A percentile compares a stretch with the other conserved stretches of the same genome.
Conservation (phyloP, 805 yeast species). For the Wickerhamiella vanderwaltii region DNA sequence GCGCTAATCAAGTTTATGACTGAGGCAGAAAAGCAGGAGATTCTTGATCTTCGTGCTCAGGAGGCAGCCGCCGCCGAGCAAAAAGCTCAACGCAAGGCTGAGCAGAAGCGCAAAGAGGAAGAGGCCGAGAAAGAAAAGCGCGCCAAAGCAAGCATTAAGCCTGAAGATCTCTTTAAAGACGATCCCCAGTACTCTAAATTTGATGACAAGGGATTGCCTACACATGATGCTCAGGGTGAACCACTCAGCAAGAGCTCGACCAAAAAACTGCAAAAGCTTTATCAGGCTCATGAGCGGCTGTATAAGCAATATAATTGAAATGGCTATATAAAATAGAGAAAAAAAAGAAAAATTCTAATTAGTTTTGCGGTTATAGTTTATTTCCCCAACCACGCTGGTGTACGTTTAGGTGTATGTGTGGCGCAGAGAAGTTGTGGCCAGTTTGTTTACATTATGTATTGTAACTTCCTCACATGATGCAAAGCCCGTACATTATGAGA, state of each 20-base stretch:
- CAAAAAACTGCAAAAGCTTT: conserved; percentile 71
- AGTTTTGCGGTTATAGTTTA: too few species aligned
- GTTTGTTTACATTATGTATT: conserved; percentile 3
- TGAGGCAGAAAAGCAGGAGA: conserved; percentile 53
- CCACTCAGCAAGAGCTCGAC: conserved; percentile 65
- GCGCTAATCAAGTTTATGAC: conserved; percentile 76
- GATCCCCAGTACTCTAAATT: conserved; percentile 54
- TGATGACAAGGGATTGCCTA: conserved; percentile 80
- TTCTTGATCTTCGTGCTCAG: conserved; percentile 43
- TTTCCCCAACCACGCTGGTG: too few species aligned
- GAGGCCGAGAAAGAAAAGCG: conserved; percentile 45
- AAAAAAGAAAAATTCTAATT: neutral
- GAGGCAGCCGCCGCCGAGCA: conserved; percentile 44
- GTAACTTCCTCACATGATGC: neutral
- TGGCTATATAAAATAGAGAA: neutral
- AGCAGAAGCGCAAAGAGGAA: conserved; percentile 18
- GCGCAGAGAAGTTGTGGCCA: conserved; percentile 5
- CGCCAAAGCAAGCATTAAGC: conserved; percentile 60
- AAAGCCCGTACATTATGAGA: neutral
- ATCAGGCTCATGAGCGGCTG: conserved; percentile 70
- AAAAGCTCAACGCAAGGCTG: conserved; percentile 45
- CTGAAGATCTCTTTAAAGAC: conserved; percentile 56
- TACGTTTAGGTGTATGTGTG: neutral
- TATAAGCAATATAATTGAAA: conserved; percentile 45
- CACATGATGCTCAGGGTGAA: conserved; percentile 61